Evolutionary conservation across 2,329 filamentous ascomycete genomes (phyloP), one percentile per base, ranked within the genome.

Genomic region (Ascochyta rabiei): DNA sequence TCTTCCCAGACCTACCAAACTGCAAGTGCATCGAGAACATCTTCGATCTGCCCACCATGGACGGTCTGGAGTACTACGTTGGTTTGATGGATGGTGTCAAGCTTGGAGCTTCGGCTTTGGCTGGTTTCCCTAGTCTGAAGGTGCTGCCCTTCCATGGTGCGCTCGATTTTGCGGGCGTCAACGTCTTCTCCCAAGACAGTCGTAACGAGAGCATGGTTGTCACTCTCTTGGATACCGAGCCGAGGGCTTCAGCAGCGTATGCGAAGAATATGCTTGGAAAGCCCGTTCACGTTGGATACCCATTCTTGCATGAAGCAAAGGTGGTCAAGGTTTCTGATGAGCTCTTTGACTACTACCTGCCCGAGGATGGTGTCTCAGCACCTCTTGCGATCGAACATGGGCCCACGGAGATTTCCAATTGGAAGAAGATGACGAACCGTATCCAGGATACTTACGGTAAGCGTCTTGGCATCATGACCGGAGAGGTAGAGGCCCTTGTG

Each of bases 151-250:
- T 95, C 73, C 87, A 86, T 56, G 95, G 91, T 2, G 84, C 86
- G 52, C 81, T 98, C 42, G 90, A 88, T 8, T 96, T 92, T 74
- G 90, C 96, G 63, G 92, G 92, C 2, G 90, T 99, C 57, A 95
- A 88, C 60, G 91, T 99, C 30, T 99, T 99, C 79, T 92, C 96
- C 71, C 87, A 93, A 65, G 95, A 98, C 64, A 97, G 93, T 72
- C 88, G 91, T 44, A 98, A 98, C 70, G 93, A 97, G 75, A 99
- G 93, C 75, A 93, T 98, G 86, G 86, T 98, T 21, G 84, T 98
- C 52, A 96, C 91, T 2, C 80, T 99, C 44, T 82, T 87, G 28
- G 88, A 91, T 33, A 85, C 90, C 0, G 91, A 93, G 60, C 77
- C 79, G 53, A 86, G 89, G 31, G 87, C 89, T 42, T 89, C 85